These are phyloP conservation scores for Aschersonia sp. DNA, from an alignment of 2,329 filamentous ascomycete species.

Conservation along the genomic window DNA sequence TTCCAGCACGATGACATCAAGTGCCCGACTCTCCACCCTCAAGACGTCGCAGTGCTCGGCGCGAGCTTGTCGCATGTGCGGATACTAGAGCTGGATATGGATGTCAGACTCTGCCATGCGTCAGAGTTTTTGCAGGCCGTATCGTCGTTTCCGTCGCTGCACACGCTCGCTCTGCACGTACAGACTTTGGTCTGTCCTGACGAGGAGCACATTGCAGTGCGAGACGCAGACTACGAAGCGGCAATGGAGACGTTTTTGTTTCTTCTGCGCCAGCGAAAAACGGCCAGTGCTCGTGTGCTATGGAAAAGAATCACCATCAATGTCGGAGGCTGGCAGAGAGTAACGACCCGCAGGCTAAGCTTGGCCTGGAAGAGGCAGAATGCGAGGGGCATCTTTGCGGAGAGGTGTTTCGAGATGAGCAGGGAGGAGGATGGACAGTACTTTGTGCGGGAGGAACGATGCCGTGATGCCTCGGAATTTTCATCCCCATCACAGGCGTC, in stretches of 20 bases:
- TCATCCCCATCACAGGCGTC: conserved; percentile 2
- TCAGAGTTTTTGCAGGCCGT: conserved; percentile 22
- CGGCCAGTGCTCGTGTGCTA: conserved; percentile 5
- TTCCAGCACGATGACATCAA: conserved; percentile 25
- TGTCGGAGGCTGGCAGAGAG: conserved; percentile 30
- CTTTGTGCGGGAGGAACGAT: conserved; percentile 13
- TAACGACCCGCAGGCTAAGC: conserved; percentile 28
- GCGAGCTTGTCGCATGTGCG: conserved; percentile 16
- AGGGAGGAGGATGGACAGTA: conserved; percentile 9
- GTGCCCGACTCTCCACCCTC: conserved; percentile 25
- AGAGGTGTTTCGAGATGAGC: conserved; percentile 30
- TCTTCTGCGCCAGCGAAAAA: conserved; percentile 16
- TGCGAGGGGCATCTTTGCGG: conserved; percentile 26
- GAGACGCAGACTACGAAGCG: conserved; percentile 23
- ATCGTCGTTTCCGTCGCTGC: conserved; percentile 22
- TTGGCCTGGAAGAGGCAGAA: conserved; percentile 25
- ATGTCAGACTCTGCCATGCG: conserved; percentile 14
- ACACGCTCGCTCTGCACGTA: conserved; percentile 27
- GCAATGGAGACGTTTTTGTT: conserved; percentile 17
- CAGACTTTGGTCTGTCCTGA: conserved; percentile 24
- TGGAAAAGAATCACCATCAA: conserved; percentile 30
- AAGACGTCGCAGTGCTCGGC: conserved; percentile 19
- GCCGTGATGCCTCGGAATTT: conserved; percentile 12
- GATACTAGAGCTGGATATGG: conserved; percentile 27
- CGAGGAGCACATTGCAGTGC: conserved; percentile 11